These are phyloP conservation scores for Cytospora mali DNA, from an alignment of 2,329 filamentous ascomycete species.

Conservation along the genomic window DNA sequence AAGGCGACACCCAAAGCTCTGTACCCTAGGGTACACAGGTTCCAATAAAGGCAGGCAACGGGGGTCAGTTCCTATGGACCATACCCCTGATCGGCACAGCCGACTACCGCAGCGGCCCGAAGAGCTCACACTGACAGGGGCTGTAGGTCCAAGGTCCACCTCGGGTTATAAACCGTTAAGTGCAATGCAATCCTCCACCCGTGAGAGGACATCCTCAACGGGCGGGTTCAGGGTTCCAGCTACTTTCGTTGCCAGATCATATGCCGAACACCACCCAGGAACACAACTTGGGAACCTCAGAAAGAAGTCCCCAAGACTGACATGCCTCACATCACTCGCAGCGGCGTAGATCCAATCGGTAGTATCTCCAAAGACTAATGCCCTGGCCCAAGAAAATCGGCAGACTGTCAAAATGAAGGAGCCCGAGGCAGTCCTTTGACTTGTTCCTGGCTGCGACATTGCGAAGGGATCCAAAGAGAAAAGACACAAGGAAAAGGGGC, in stretches of 20 bases:
- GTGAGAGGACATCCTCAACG: neutral
- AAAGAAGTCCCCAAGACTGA: neutral
- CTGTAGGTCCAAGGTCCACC: neutral
- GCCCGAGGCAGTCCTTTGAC: neutral
- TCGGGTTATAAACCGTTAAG: neutral
- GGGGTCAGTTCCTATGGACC: neutral
- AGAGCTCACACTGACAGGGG: neutral
- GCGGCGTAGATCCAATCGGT: neutral
- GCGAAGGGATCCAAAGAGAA: neutral
- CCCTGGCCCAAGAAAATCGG: neutral
- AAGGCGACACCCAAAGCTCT: neutral
- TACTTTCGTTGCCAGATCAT: neutral
- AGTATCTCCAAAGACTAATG: neutral
- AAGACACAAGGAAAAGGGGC: constrained; percentile 1
- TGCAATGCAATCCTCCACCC: too few species aligned
- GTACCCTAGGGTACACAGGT: too few species aligned
- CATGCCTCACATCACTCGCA: neutral
- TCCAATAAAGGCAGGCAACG: neutral
- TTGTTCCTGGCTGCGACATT: neutral
- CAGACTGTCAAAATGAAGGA: neutral
- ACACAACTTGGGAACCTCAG: neutral
- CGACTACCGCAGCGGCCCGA: neutral
- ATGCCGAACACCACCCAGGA: neutral
- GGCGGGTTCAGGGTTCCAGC: neutral
- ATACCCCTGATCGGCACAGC: neutral